Base-by-base conservation (phyloP, 257 asterid genomes). In the Primulina eburnea region DNA sequence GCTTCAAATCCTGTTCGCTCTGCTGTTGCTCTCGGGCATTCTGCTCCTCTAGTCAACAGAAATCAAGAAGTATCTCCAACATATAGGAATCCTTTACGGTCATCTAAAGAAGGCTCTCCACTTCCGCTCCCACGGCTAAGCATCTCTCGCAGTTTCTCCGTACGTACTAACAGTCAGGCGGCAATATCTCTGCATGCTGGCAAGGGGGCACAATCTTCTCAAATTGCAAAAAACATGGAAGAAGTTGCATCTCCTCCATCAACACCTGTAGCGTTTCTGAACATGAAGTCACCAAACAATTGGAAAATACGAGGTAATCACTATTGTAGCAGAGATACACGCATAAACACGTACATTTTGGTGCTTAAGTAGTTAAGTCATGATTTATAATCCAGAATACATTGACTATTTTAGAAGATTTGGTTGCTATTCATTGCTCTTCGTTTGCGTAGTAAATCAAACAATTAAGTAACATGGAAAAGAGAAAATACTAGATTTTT, bases 81-180 rank as follows among this genome's bases (percentile, higher is more conserved):
- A 59, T 88, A 72, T 72, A 84, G 86, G 80, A 81, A 72, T 70
- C 75, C 82, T 63, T 52, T 72, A 10, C 69, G 64, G 73, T 79
- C 74, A 66, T 76, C 89, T 37, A 85, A 76, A 60, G 81, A 82
- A 68, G 88, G 91, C 4, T 82, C 96, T 71, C 84, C 88, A 21
- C 95, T 87, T 79, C 97, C 97, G 28, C 84, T 85, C 12, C 97
- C 96, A 8, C 88, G 85, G 18, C 50, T 85, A 62, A 77, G 82
- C 67, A 91, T 90, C 71, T 83, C 96, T 53, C 79, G 89, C 57
- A 93, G 97, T 77, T 93, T 88, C 89, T 87, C 95, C 67, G 86
- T 89, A 79, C 91, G 92, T 7, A 83, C 96, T 29, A 77, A 82
- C 47, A 71, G 82, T 75, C 92, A 83, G 77, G 87, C 86, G 77